These are phyloP conservation scores for Cucurbita ficifolia DNA, from an alignment of 306 rosid species.

Conservation along the genomic window DNA sequence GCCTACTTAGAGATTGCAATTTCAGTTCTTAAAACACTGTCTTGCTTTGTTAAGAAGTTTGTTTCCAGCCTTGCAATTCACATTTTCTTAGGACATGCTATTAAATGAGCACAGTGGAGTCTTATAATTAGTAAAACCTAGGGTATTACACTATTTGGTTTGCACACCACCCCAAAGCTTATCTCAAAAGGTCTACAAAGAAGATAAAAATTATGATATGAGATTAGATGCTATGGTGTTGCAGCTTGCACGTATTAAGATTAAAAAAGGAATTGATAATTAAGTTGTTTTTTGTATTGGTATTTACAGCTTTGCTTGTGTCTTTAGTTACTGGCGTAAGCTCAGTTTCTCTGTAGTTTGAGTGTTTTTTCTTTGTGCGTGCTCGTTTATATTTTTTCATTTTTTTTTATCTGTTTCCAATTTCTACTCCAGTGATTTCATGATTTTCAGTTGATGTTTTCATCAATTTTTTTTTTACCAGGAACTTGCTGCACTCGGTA, in stretches of 20 bases:
- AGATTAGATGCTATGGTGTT: not conserved
- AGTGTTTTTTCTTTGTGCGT: not conserved
- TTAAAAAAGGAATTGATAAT: not conserved
- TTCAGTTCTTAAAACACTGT: not conserved
- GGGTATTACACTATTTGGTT: not conserved
- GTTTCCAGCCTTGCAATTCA: not conserved
- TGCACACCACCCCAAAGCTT: not conserved
- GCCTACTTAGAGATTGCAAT: not conserved
- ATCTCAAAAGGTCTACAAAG: not conserved
- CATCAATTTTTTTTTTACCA: constrained; percentile 2
- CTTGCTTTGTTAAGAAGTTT: not conserved
- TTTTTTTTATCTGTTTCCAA: not conserved
- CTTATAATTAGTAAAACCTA: constrained; percentile 2
- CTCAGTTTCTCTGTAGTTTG: not conserved
- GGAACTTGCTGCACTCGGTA: constrained; percentile 82
- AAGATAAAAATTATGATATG: not conserved
- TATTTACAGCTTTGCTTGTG: not conserved
- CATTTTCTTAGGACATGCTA: not conserved
- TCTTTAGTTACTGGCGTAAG: not conserved
- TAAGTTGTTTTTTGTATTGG: not conserved
- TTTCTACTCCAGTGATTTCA: not conserved
- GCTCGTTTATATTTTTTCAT: not conserved
- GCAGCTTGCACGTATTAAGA: not conserved
- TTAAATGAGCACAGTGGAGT: not conserved
- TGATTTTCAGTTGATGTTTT: not conserved